Percentiles rank a stretch among this genome's conserved stretches.
Evolutionary conservation across 2,329 filamentous ascomycete genomes (phyloP).

Genomic region (Mollisiaceae sp.): DNA sequence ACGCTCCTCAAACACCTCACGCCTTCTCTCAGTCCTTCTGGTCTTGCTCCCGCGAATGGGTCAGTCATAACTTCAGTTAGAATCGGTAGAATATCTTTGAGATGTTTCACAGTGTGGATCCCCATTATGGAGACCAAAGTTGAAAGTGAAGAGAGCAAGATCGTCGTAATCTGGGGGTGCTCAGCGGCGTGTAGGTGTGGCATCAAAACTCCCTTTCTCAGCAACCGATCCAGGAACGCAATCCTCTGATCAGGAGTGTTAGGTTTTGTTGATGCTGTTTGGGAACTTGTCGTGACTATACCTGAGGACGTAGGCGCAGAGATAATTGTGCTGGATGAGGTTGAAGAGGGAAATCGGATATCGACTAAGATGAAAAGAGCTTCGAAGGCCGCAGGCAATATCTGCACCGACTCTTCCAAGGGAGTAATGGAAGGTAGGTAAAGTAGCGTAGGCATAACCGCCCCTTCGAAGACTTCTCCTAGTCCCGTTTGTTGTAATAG

Average conservation of each 20-base stretch:
- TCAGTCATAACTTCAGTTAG: slow-evolving; percentile 69
- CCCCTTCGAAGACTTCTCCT: slow-evolving; percentile 69
- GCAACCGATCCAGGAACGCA: slow-evolving; percentile 56
- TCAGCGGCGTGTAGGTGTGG: slow-evolving; percentile 64
- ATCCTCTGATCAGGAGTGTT: slow-evolving; percentile 25
- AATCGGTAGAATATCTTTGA: slow-evolving; percentile 72
- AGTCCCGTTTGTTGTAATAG: slow-evolving; percentile 69
- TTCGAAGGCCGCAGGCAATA: slow-evolving; percentile 70
- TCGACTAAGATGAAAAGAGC: slow-evolving; percentile 64
- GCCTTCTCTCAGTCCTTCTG: slow-evolving; percentile 54
- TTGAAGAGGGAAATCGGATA: slow-evolving; percentile 23
- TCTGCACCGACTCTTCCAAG: slow-evolving; percentile 67
- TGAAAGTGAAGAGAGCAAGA: slow-evolving; percentile 58
- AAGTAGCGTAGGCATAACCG: slow-evolving; percentile 73
- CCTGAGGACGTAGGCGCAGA: neutral
- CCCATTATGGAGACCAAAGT: slow-evolving; percentile 61
- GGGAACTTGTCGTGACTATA: neutral
- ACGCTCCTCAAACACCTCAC: slow-evolving; percentile 59
- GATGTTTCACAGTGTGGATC: slow-evolving; percentile 68
- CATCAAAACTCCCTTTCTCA: slow-evolving; percentile 61
- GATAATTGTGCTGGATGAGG: neutral
- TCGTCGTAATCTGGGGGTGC: slow-evolving; percentile 59
- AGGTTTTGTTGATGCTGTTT: neutral
- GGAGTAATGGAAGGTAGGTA: slow-evolving; percentile 80
- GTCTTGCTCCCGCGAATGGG: slow-evolving; percentile 56